These are phyloP conservation scores for Paraurostyla sp. DNA, from an alignment of 73 alveolate genomes.

Conservation along the genomic window DNA sequence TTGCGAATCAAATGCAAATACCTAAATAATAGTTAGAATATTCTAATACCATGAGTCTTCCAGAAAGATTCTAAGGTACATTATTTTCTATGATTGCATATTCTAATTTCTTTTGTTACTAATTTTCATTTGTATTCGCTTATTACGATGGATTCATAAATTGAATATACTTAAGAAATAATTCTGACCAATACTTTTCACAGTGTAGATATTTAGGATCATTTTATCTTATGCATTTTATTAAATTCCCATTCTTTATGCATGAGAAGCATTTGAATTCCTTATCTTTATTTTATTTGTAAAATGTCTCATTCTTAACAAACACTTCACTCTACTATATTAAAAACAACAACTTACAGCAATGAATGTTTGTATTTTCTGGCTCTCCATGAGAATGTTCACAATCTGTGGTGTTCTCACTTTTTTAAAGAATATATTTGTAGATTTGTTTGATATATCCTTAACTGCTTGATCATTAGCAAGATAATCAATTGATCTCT, in stretches of 20 bases:
- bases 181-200: constrained; percentile 29
- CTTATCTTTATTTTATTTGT: not conserved
- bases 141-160: not conserved
- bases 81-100: not conserved
- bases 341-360: not conserved
- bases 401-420: not conserved
- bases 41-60: not conserved
- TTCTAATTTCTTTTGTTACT: not conserved
- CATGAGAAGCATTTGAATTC: not conserved
- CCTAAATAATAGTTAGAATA: not conserved
- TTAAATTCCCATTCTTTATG: not conserved
- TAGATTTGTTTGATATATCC: not conserved
- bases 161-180: not conserved
- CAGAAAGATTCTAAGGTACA: not conserved
- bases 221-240: not conserved
- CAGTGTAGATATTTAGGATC: not conserved
- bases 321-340: not conserved
- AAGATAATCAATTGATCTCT: not conserved
- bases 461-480: not conserved
- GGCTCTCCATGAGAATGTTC: not conserved
- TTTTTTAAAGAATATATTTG: not conserved
- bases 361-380: not conserved
- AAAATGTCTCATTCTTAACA: not conserved
- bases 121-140: not conserved
- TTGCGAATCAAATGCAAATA: not conserved